A percentile compares a stretch with the other conserved stretches of the same genome.
phyloP scores from a whole-genome alignment of 768 basidiomycete genomes.

The Sistotremastrum niveocremeum region DNA sequence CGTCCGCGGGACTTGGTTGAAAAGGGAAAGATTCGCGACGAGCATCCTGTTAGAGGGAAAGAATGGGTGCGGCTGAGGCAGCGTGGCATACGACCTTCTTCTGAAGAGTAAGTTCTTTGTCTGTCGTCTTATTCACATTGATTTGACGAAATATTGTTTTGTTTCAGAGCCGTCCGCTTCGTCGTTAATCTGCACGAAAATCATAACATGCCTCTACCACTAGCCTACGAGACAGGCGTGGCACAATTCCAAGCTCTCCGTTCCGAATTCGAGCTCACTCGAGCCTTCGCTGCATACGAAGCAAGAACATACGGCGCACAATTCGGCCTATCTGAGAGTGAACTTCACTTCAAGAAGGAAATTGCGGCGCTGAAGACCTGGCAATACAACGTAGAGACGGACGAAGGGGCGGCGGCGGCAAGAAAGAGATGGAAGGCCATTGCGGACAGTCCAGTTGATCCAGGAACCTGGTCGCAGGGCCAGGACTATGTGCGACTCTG shows the following conservation, averaged over 20 bases:
- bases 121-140: neutral
- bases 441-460: conserved; percentile 20
- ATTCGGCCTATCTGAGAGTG: conserved; percentile 48
- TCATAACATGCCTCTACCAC: conserved; percentile 49
- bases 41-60: conserved; percentile 41
- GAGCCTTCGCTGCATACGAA: conserved; percentile 64
- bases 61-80: conserved; percentile 75
- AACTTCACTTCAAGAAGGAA: conserved; percentile 48
- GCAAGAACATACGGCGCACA: conserved; percentile 61
- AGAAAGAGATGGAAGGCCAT: conserved; percentile 71
- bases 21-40: conserved; percentile 37
- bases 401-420: conserved; percentile 46
- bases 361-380: conserved; percentile 46
- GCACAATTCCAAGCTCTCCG: conserved; percentile 82
- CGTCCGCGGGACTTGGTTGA: conserved; percentile 70
- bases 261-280: conserved; percentile 69
- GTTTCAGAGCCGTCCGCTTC: conserved; percentile 60
- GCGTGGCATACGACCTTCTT: conserved; percentile 64
- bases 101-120: conserved; percentile 69
- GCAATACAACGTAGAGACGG: conserved; percentile 39
- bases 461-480: conserved; percentile 55
- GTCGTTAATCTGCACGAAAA: conserved; percentile 61
- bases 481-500: conserved; percentile 59
- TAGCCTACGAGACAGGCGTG: conserved; percentile 70
- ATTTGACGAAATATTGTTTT: neutral